Evolutionary conservation across 2,329 filamentous ascomycete species (phyloP), one percentile per base, ranked within the genome.

Genomic region (Macrophomina phaseolina): DNA sequence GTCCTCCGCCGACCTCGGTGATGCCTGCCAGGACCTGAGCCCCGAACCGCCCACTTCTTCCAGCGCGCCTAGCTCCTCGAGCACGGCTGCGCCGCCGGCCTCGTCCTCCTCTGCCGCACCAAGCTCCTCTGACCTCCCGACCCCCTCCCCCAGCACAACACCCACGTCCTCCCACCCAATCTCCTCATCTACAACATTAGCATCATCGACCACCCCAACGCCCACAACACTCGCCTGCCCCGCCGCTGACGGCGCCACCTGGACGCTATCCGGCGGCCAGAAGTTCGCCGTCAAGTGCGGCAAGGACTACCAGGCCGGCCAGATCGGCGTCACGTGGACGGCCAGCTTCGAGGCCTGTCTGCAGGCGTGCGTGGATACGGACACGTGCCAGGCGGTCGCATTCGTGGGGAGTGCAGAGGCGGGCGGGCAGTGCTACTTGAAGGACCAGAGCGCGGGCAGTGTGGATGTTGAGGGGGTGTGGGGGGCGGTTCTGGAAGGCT

Each of bases 241-340:
- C 12, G 11, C 18, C 7, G 9, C 58, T 16, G 58, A 62, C 42
- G 45, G n/a, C 11, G 9, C 32, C n/a, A 16, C 4, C 5, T 62
- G 45, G 42, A 49, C 58, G n/a, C 52, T 55, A 9, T 8, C 5
- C 2, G 32, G 16, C n/a, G 45, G 42, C 45, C 3, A 34, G 9
- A 11, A 42, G 6, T 62, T 62, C 32, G 23, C 45, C 5, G 38
- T 62, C 58, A 34, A 11, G n/a, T 62, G 58, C 58, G 58, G 58
- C 45, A 62, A 62, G 32, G 58, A 62, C 58, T 62, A 62, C 32
- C 58, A 62, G 6, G 58, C 58, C 1, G 58, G 58, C 28, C 58
- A 62, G 58, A 49, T 62, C 30, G 45, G 58, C 16, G 58, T 49
- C 5, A n/a, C 9, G 0, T 62, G 46, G n/a, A 18, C 14, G 8